phyloP scores from a whole-genome alignment of 108 stramenopile genomes.

The Cylindrotheca fusiformis region DNA sequence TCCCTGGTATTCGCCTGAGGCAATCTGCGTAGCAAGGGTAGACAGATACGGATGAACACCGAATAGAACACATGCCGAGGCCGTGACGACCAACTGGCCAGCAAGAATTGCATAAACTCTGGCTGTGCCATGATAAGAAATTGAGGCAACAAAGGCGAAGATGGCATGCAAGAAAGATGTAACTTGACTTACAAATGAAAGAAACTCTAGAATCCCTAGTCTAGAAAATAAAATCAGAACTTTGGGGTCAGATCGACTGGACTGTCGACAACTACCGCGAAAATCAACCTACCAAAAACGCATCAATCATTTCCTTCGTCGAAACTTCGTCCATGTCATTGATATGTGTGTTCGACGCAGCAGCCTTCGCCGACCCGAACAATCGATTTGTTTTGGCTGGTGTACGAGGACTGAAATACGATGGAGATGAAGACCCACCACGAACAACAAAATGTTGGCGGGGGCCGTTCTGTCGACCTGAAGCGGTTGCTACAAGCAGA shows the following conservation, averaged over 20 bases:
- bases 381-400: neutral
- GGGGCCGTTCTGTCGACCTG: too few relatives aligned
- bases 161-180: neutral
- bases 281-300: constrained; percentile 40
- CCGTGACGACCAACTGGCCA: constrained; percentile 70
- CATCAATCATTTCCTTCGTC: constrained; percentile 41
- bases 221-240: neutral
- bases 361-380: neutral
- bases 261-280: neutral
- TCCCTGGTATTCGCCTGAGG: constrained; percentile 36
- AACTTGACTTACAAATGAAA: constrained; percentile 53
- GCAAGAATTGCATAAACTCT: constrained; percentile 78
- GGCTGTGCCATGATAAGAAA: constrained; percentile 24
- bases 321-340: neutral
- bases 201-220: constrained; percentile 65
- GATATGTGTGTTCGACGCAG: neutral
- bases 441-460: neutral
- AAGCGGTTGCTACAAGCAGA: too few relatives aligned
- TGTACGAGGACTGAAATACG: neutral
- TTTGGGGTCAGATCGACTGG: neutral
- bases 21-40: constrained; percentile 10
- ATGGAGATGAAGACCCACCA: neutral
- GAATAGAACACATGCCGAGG: constrained; percentile 55
- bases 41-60: constrained; percentile 41
- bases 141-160: constrained; percentile 9